Evolutionary conservation across 768 basidiomycete genomes (phyloP).

Genomic region (Pleurotus sapidus): DNA sequence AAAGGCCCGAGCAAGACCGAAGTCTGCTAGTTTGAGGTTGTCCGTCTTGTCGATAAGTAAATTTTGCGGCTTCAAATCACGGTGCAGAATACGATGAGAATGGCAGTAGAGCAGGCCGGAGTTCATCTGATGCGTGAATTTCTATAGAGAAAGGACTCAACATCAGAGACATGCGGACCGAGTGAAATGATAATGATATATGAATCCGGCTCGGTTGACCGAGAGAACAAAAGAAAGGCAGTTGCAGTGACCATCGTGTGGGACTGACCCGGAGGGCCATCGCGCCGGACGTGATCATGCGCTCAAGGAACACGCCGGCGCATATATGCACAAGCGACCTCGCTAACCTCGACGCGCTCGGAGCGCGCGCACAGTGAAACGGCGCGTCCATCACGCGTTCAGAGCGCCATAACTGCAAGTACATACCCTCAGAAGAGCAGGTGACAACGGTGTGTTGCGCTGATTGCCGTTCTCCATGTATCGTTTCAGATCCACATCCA

Average conservation of each 20-base stretch:
- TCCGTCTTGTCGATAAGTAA: constrained; percentile 85
- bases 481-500: constrained; percentile 94
- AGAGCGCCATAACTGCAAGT: constrained; percentile 4
- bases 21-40: constrained; percentile 95
- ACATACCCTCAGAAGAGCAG: constrained; percentile 74
- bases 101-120: constrained; percentile 94
- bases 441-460: constrained; percentile 66
- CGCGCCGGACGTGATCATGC: too few relatives aligned
- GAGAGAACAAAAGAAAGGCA: too few relatives aligned
- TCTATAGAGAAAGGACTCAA: constrained; percentile 43
- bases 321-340: too few relatives aligned
- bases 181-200: too few relatives aligned
- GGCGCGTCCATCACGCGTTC: constrained; percentile 20
- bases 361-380: background rate
- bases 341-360: too few relatives aligned
- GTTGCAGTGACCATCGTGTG: too few relatives aligned
- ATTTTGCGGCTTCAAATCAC: constrained; percentile 97
- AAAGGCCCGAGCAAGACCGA: constrained; percentile 94
- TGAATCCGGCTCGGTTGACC: too few relatives aligned
- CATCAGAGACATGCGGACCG: too few relatives aligned
- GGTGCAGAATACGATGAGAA: constrained; percentile 93
- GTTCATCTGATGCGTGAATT: constrained; percentile 93
- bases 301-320: too few relatives aligned
- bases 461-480: constrained; percentile 91
- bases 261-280: too few relatives aligned